These are phyloP conservation scores for Abelmoschus esculentus DNA, from an alignment of 345 rosid species.

Conservation along the genomic window DNA sequence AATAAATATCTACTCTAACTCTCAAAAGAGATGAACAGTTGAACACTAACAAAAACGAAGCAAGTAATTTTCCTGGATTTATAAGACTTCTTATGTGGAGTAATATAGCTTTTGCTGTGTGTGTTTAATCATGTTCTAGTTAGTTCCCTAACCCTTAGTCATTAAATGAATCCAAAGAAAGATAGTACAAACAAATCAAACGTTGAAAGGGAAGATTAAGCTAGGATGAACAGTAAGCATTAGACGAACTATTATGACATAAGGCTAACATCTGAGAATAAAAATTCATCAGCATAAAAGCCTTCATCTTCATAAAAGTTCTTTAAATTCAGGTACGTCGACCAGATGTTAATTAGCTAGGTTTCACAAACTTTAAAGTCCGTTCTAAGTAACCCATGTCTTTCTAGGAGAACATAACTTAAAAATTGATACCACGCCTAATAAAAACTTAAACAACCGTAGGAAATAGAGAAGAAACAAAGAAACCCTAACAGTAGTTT, in stretches of 20 bases:
- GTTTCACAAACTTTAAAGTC: not conserved
- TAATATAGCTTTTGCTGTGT: too few species aligned
- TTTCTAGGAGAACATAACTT: not conserved
- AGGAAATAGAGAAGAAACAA: not conserved
- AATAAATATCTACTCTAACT: too few species aligned
- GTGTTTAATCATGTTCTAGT: too few species aligned
- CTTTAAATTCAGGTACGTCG: not conserved
- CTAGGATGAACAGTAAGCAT: not conserved
- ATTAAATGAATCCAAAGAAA: not conserved
- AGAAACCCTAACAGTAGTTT: constrained; percentile 12
- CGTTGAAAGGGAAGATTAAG: not conserved
- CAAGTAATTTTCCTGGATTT: too few species aligned
- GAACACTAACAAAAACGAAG: too few species aligned
- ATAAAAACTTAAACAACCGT: not conserved
- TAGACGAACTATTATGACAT: constrained; percentile 8
- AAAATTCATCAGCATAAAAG: constrained; percentile 8
- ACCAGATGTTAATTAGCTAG: not conserved
- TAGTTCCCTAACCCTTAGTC: not conserved
- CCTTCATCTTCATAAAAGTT: constrained; percentile 10
- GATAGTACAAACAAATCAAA: not conserved
- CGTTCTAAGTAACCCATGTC: not conserved
- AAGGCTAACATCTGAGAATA: constrained; percentile 3
- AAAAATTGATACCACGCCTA: not conserved
- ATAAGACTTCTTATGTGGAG: too few species aligned
- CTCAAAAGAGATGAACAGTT: too few species aligned